A percentile compares a stretch with the other conserved stretches of the same genome.
Conservation (phyloP, 2,329 filamentous ascomycete genomes). For the Aureobasidium melanogenum region DNA sequence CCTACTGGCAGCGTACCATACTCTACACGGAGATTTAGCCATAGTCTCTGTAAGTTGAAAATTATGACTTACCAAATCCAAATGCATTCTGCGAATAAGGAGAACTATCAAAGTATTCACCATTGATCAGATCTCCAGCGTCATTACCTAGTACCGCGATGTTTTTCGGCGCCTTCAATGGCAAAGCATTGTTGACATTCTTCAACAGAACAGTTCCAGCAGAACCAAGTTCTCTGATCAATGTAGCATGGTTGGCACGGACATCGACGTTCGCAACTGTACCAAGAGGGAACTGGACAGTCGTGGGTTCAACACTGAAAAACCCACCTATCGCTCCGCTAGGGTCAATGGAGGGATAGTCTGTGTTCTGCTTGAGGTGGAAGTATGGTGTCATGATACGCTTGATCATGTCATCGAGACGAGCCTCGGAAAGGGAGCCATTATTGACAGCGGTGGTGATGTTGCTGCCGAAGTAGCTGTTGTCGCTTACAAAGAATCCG, state of each 20-base stretch:
- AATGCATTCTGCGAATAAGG: background rate
- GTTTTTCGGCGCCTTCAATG: conserved; percentile 42
- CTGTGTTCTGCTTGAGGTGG: conserved; percentile 33
- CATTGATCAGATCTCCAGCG: conserved; percentile 40
- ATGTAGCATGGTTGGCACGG: conserved; percentile 25
- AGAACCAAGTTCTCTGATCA: conserved; percentile 33
- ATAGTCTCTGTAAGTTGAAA: too few species aligned
- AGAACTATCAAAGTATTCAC: conserved; percentile 29
- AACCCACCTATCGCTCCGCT: conserved; percentile 21
- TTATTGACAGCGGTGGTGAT: conserved; percentile 32
- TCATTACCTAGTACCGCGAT: conserved; percentile 44
- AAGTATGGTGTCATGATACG: conserved; percentile 40
- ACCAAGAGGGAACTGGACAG: conserved; percentile 2
- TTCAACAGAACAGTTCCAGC: conserved; percentile 38
- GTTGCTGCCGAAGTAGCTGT: conserved; percentile 29
- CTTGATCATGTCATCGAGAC: conserved; percentile 39
- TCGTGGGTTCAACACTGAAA: conserved; percentile 12
- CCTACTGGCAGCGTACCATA: conserved; percentile 36
- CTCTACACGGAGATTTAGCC: conserved; percentile 16
- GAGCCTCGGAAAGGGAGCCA: conserved; percentile 30
- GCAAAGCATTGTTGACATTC: conserved; percentile 42
- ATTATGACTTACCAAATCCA: conserved; percentile 15
- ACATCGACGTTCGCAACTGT: conserved; percentile 27
- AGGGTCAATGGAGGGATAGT: conserved; percentile 31
- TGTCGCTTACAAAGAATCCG: conserved; percentile 14